Base-by-base conservation (phyloP, 768 basidiomycete genomes). In the Pleurotus tuoliensis region DNA sequence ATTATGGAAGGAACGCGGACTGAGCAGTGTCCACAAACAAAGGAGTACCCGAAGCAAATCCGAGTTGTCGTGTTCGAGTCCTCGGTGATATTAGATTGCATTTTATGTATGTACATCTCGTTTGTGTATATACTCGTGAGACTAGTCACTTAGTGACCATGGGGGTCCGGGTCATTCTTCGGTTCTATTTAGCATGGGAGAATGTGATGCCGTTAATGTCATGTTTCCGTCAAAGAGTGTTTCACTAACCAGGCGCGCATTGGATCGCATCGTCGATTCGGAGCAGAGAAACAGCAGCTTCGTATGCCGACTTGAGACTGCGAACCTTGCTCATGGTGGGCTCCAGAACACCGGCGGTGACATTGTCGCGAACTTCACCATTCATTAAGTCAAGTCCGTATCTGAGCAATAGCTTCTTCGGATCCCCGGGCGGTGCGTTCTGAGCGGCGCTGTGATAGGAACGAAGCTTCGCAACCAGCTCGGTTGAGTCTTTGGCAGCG, bases 361-460 rank as follows among this genome's bases (percentile, higher is more conserved):
- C 86, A 67, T 99, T 99, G 74, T 99, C 97, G 52, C 94, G 82
- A 47, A 98, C 92, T 65, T 95, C 88, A 25, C 97, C 97, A 64
- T 95, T 92, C 67, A 97, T 74, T 48, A 99, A 76, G 72, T 99
- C 97, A 57, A 99, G 82, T 1, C 97, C 97, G 71, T 97, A 98
- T 58, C 92, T 90, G 71, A 95, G 73, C 39, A 98, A 78, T 4
- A 75, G 84, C 71, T 97, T 92, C 75, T 94, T 96, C 13, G 93
- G 90, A 71, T 98, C 97, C 40, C 91, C 90, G 0, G 76, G 80
- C 2, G 92, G 87, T 2, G 94, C 96, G 62, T 88, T 94, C 73
- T 97, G 96, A 3, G 95, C 95, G 45, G 93, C 90, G 63, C 94
- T 94, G 77, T 99, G 97, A 74, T 95, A 98, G 8, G 95, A 88